Percentiles rank a stretch among this genome's conserved stretches.
These are phyloP conservation scores for Trypanosoma cruzi DNA, from an alignment of 208 protist genomes.

Conservation along the genomic window DNA sequence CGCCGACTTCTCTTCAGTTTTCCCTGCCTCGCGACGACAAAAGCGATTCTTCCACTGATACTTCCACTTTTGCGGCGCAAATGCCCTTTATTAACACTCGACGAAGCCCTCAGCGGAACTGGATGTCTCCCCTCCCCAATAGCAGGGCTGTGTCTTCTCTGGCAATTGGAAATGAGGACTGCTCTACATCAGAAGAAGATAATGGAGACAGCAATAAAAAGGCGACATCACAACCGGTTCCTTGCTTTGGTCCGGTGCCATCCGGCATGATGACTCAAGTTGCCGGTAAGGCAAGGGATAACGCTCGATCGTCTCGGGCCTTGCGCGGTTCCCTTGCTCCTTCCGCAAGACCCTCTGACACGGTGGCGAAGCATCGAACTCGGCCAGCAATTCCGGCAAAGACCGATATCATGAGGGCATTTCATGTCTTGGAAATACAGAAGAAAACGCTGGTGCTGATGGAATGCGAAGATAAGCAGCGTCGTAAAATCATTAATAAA, in stretches of 20 bases:
- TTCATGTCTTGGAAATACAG: slow-evolving; percentile 17
- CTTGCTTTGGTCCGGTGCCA: neutral
- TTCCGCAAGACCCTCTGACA: neutral
- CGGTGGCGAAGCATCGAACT: neutral
- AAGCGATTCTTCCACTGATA: slow-evolving; percentile 7
- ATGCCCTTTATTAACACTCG: neutral
- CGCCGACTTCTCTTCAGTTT: slow-evolving; percentile 15
- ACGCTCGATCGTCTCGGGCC: neutral
- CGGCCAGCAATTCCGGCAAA: neutral
- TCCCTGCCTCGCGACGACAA: slow-evolving; percentile 17
- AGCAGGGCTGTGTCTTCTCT: neutral
- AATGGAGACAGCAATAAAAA: neutral
- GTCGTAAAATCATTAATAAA: slow-evolving; percentile 15
- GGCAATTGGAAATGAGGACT: slow-evolving; percentile 3
- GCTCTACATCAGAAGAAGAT: slow-evolving; percentile 4
- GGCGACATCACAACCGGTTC: no score
- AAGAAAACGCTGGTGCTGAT: slow-evolving; percentile 24
- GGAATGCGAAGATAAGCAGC: slow-evolving; percentile 23
- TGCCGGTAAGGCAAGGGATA: neutral
- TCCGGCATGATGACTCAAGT: neutral
- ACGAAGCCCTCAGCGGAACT: neutral
- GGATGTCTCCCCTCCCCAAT: neutral
- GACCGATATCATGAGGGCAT: slow-evolving; percentile 8
- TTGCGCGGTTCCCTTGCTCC: neutral
- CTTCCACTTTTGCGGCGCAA: neutral